phyloP scores from a whole-genome alignment of 2,329 filamentous ascomycete genomes.

The Fusarium sp. region DNA sequence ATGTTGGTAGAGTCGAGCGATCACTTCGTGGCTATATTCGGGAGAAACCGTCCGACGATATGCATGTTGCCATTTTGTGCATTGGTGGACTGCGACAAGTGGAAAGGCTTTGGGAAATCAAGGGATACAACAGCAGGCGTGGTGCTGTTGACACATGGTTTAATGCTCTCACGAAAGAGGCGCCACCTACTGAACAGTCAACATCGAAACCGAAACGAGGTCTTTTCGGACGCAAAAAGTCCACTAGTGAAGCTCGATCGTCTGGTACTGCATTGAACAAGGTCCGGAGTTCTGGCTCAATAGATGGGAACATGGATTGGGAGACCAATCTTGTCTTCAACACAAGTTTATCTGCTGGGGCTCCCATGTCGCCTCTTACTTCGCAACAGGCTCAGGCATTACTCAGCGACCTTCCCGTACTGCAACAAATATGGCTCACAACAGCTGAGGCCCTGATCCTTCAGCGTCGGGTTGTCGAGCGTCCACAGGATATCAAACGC shows the following conservation, averaged over 20 bases:
- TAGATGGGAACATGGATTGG: conserved; percentile 45
- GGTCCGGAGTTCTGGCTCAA: conserved; percentile 44
- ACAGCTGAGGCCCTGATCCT: conserved; percentile 72
- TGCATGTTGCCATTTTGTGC: conserved; percentile 68
- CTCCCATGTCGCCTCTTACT: conserved; percentile 67
- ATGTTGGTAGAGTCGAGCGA: conserved; percentile 70
- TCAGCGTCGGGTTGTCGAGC: conserved; percentile 66
- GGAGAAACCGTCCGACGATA: conserved; percentile 69
- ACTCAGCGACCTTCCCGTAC: conserved; percentile 63
- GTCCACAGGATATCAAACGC: conserved; percentile 69
- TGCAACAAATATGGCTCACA: conserved; percentile 70
- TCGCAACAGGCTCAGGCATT: conserved; percentile 61
- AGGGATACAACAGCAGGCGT: conserved; percentile 70
- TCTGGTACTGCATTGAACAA: conserved; percentile 40
- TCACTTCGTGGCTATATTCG: conserved; percentile 71
- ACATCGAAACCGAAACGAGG: conserved; percentile 61
- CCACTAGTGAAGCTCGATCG: conserved; percentile 48
- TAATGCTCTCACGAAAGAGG: conserved; percentile 59
- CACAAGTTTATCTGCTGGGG: conserved; percentile 68
- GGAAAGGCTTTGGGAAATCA: conserved; percentile 72
- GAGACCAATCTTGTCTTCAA: conserved; percentile 62
- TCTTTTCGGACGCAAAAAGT: conserved; percentile 68
- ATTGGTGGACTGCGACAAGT: conserved; percentile 71
- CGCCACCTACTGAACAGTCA: conserved; percentile 47
- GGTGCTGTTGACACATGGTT: conserved; percentile 70